A percentile compares a stretch with the other conserved stretches of the same genome.
Conservation (phyloP, 2,329 filamentous ascomycete genomes). For the Exophiala sp. region DNA sequence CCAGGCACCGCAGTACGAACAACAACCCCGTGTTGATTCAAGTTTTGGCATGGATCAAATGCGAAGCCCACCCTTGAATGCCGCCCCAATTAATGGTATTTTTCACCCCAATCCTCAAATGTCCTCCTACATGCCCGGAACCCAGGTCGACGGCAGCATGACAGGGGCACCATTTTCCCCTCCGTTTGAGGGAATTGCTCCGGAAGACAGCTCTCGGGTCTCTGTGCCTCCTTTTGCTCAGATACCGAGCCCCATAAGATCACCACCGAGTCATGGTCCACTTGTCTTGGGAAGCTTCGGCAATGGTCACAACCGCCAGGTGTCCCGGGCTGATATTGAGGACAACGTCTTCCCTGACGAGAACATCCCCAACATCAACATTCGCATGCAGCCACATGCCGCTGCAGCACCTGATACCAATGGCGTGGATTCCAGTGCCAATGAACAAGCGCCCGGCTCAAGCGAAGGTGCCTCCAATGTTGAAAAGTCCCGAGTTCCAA, state of each 20-base stretch:
- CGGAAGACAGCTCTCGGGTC: not conserved
- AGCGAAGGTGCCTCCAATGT: constrained; percentile 1
- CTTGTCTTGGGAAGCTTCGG: constrained; percentile 5
- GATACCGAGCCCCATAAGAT: constrained; percentile 5
- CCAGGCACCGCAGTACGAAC: constrained; percentile 3
- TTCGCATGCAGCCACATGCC: constrained; percentile 24
- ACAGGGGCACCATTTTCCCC: constrained; percentile 5
- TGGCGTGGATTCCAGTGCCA: constrained; percentile 5
- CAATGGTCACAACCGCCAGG: constrained; percentile 23
- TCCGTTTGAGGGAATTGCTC: constrained; percentile 8
- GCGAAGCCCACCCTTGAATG: constrained; percentile 13
- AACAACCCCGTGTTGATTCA: constrained; percentile 7
- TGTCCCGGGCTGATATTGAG: constrained; percentile 22
- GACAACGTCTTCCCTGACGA: constrained; percentile 28
- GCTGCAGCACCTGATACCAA: constrained; percentile 4
- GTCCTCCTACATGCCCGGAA: constrained; percentile 13
- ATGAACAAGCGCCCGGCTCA: constrained; percentile 1
- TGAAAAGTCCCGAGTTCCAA: constrained; percentile 13
- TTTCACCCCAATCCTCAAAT: constrained; percentile 16
- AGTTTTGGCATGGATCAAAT: constrained; percentile 15
- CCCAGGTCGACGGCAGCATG: constrained; percentile 8
- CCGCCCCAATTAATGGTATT: constrained; percentile 12
- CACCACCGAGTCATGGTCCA: constrained; percentile 3
- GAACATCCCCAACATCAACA: constrained; percentile 26
- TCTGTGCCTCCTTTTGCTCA: constrained; percentile 3